Evolutionary conservation across 129 eudicot genomes (phyloP), one percentile per base, ranked within the genome.

Genomic region (Saussurea involucrata): DNA sequence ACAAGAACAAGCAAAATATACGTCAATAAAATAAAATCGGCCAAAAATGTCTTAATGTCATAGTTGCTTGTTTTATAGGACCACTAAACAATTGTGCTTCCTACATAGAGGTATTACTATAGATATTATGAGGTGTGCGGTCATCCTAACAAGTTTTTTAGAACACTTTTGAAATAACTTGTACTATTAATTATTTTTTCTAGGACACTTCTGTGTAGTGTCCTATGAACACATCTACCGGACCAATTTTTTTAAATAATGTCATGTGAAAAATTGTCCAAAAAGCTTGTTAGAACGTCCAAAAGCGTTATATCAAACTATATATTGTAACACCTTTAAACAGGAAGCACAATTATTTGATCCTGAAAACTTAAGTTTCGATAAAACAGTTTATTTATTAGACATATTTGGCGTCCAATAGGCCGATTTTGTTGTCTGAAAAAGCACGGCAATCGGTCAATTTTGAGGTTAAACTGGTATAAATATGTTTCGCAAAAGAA

Each of bases 1-100:
- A 72, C 68, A 84, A 34, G 55, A 67, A 65, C 20, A 83, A 37
- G n/a, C 74, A 68, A 63, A 53, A n/a, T 10, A 69, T 32, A 34
- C 55, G 61, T 53, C 22, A n/a, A 24, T 11, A 24, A 8, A 17
- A 69, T 1, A 15, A 29, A 20, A 20, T 28, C 17, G 4, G 31
- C 21, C 6, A 15, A 49, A 49, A 49, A 49, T 49, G 58, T 49
- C 21, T 46, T 3, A 46, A 46, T 46, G 6, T 46, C 58, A 0
- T 44, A 10, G 2, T 6, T 8, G 15, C 15, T 15, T 9, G 8
- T 40, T 13, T 69, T 68, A 15, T 21, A 71, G 5, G 4, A 71
- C 17, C 11, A 15, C 7, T 24, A 44, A 37, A 12, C 17, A 24
- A 69, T n/a, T 42, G 32, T 21, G 8, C 7, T 6, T 33, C 15